Evolutionary conservation across 1,284 basidiomycete genomes (phyloP), one percentile per base, ranked within the genome.

Genomic region (Omphalotus olearius): DNA sequence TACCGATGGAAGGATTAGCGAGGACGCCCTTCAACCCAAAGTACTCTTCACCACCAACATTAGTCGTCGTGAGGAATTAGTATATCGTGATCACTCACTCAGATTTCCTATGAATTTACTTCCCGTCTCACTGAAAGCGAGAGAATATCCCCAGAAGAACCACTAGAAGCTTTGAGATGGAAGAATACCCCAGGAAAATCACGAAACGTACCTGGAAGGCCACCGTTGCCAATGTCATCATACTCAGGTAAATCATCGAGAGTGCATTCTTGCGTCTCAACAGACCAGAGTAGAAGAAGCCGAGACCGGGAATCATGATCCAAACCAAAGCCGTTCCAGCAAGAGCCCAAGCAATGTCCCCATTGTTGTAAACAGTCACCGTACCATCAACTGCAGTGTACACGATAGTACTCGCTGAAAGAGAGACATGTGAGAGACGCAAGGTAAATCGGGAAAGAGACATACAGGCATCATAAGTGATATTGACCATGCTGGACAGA

Each of bases 251-350:
- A 43, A 98, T 86, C 91, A 96, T 94, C 17, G 88, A 92, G 6
- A 98, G 76, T 0, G 94, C 95, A 62, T 95, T 97, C 70, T 97
- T 97, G 41, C 91, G 79, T 49, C 91, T 76, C 44, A 76, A 60
- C 33, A 88, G 73, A 60, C 93, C 94, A 28, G 91, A 89, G 70
- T 97, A 96, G 76, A 96, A 93, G 69, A 85, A 92, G 23, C 91
- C 91, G 56, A 93, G 81, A 54, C 91, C 91, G 16, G 93, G 93
- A 65, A 93, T 80, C 94, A 97, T 97, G 69, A 96, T 78, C 82
- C 87, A 94, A 25, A 96, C 93, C 52, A 88, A 71, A 17, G 85
- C 85, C 0, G 82, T 90, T 10, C 78, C 79, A 4, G 80, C 69
- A 54, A 91, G 70, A 48, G 82, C 76, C 86, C 88, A 93, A 30